Evolutionary conservation across 768 basidiomycete species (phyloP), one percentile per base, ranked within the genome.

Genomic region (Auricularia cornea): DNA sequence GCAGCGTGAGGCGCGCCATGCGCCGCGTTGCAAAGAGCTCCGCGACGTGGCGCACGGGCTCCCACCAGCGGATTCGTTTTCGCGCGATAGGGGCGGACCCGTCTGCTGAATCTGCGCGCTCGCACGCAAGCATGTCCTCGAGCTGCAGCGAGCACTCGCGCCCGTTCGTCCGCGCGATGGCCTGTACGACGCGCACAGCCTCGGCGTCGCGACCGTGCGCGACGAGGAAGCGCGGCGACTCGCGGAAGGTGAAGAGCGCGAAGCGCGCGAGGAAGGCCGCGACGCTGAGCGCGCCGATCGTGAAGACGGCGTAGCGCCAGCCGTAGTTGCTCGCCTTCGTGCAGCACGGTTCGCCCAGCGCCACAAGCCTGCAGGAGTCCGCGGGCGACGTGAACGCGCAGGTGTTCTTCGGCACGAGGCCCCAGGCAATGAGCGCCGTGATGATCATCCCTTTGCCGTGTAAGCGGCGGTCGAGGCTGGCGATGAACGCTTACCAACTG

Each of bases 11-110:
- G 75, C 79, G 84, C 5, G 86, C 88, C 71, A 89, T 74, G 70
- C 83, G 83, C 23, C 73, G 75, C 3, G 85, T 86, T n/a, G 81
- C 78, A 71, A 91, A 91, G 63, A 92, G 69, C 5, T 82, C 77
- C 69, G 77, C 81, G 60, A 90, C 73, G 70, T 89, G 84, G 18
- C 23, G 16, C 44, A 18, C 44, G 38, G 68, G 67, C 59, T 70
- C 60, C 52, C 54, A 20, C 62, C 52, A 62, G 68, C 72, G 2
- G 67, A 69, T 10, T 41, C 66, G 3, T 65, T 64, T 48, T 63
- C 61, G 8, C 65, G 63, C 26, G 68, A 61, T 12, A 64, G 52
- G 8, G 23, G 63, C 30, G 59, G 23, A 3, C 26, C 51, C 2
- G 4, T 31, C 40, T 63, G 14, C 2, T 60, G 51, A 28, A 66